Conservation (phyloP, 352 stramenopile genomes). For the Pythium scleroteichum region DNA sequence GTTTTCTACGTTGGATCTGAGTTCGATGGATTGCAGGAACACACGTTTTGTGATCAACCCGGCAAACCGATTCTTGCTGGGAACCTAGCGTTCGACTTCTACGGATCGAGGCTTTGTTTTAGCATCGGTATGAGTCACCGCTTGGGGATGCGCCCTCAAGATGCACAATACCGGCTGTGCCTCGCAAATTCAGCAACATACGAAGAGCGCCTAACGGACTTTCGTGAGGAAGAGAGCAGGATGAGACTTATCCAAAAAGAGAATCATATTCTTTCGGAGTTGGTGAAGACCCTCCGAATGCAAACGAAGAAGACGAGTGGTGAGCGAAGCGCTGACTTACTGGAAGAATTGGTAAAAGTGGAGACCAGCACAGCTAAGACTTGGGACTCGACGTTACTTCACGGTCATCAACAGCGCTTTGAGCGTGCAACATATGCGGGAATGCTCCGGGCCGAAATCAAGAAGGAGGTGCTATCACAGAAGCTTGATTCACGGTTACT, state of each 20-base stretch:
- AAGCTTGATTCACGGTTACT: not conserved
- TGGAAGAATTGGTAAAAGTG: conserved; percentile 66
- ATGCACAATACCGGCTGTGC: conserved; percentile 12
- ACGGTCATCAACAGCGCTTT: conserved; percentile 71
- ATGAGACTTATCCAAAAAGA: conserved; percentile 52
- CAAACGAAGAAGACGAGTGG: conserved; percentile 63
- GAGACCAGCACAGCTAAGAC: conserved; percentile 53
- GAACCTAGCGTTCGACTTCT: conserved; percentile 54
- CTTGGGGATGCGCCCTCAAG: conserved; percentile 11
- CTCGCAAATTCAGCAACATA: conserved; percentile 25
- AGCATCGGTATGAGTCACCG: conserved; percentile 50
- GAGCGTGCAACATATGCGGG: conserved; percentile 54
- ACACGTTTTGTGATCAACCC: conserved; percentile 38
- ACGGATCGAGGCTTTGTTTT: conserved; percentile 56
- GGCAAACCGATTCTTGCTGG: conserved; percentile 41
- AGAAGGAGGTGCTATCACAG: conserved; percentile 84
- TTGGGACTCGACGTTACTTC: conserved; percentile 72
- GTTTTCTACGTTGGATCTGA: conserved; percentile 57
- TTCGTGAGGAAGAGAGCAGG: conserved; percentile 61
- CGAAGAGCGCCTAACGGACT: conserved; percentile 63
- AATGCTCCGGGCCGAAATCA: conserved; percentile 68
- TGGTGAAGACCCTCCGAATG: conserved; percentile 72
- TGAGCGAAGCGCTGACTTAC: conserved; percentile 49
- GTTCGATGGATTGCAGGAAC: conserved; percentile 57
- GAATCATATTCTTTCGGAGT: conserved; percentile 65